phyloP scores from a whole-genome alignment of 176 grass and related monocot species.

The Aechmea fasciata region DNA sequence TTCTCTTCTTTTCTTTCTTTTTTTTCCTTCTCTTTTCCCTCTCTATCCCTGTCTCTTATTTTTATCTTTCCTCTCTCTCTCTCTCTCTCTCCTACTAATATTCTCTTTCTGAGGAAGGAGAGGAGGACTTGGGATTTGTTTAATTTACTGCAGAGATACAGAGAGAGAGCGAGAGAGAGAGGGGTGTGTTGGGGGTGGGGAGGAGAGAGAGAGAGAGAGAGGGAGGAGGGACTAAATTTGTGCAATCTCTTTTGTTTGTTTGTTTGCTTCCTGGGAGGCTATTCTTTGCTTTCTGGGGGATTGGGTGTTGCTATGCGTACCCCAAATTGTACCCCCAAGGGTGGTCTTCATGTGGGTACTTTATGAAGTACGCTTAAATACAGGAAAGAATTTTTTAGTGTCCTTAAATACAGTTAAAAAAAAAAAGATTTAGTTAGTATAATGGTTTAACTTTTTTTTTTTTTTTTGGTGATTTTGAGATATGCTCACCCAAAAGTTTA shows the following conservation, averaged over 20 bases:
- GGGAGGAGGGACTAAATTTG: not conserved
- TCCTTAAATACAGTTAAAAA: too few relatives aligned
- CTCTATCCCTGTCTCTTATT: constrained; percentile 9
- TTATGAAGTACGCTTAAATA: too few relatives aligned
- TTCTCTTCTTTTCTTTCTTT: constrained; percentile 41
- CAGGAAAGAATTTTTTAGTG: too few relatives aligned
- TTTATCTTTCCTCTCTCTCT: not conserved
- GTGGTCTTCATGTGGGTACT: not conserved
- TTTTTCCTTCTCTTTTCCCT: constrained; percentile 12
- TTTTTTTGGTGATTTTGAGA: too few relatives aligned
- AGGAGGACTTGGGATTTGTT: too few relatives aligned
- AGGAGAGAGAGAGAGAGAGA: too few relatives aligned
- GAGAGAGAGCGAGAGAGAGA: too few relatives aligned
- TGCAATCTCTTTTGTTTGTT: constrained; percentile 26
- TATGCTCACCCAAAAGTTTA: too few relatives aligned
- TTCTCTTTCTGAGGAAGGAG: not conserved
- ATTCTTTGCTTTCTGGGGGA: constrained; percentile 4
- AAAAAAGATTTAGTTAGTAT: too few relatives aligned
- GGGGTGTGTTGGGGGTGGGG: too few relatives aligned
- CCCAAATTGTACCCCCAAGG: not conserved
- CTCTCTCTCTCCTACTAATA: not conserved
- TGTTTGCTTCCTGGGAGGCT: constrained; percentile 33
- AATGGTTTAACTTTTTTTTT: too few relatives aligned
- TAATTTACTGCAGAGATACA: too few relatives aligned
- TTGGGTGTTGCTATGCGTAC: not conserved